Base-by-base conservation (phyloP, 1,139 yeast species). In the Zygoascus hellenicus region DNA sequence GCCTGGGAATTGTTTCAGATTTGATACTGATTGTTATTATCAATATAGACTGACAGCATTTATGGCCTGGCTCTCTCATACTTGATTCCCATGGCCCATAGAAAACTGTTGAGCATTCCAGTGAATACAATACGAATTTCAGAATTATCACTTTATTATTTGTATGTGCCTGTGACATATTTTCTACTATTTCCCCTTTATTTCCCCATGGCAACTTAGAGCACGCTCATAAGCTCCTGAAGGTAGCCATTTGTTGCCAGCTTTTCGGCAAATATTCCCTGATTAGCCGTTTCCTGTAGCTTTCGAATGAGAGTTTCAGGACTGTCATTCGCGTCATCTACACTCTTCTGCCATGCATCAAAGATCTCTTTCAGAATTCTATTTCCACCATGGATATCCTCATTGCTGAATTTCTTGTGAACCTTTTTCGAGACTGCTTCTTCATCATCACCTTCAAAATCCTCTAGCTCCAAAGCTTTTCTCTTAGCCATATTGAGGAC, bases 401-500 rank as follows among this genome's bases (percentile, higher is more conserved):
- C 51, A 11, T 70, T 66, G 1, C 76, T 62, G 52, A 83, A 76
- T 53, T 77, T 78, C 2, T 77, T 55, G 30, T 52, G 51, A 14
- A 52, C 53, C 41, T 55, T 51, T 31, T 52, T 45, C 2, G 49
- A 45, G 19, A 46, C 48, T 33, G 50, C 53, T 15, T 48, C 53
- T 42, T 69, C 75, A 19, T 69, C 70, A 36, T 75, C 78, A 5
- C 63, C 66, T 29, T 70, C 75, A 38, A 79, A 73, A 50, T 81
- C 88, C 60, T 89, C 97, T 48, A 92, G 72, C 61, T 92, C 97
- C 5, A 77, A 72, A 0, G 97, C 96, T 63, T 90, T 90, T 53
- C 97, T 77, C 61, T 92, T 92, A 2, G 98, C 96, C 97, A 92
- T 92, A 48, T 79, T 77, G 45, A 92, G 80, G 43, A 92, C 92